Base-by-base conservation (phyloP, 768 basidiomycete species). In the Lepiota venenata region DNA sequence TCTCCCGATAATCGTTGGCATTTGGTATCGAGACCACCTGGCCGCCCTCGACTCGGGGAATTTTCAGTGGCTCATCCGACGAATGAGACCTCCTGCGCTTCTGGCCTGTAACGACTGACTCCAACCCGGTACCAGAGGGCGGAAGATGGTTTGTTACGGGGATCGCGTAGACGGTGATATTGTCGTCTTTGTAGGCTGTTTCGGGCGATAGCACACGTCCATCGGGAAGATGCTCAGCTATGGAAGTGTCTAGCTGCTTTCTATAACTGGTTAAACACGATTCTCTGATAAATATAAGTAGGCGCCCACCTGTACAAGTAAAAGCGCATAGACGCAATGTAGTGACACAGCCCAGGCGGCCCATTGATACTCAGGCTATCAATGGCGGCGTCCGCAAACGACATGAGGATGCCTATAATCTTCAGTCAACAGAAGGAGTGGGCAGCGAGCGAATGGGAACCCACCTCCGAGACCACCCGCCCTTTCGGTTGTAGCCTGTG, bases 381-480 rank as follows among this genome's bases (percentile, higher is more conserved):
- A 29, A 84, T 76, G 0, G 80, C 78, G 0, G 79, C 78, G 70
- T 96, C 94, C 14, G 90, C 90, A 54, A 88, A 74, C 1, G 83
- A 82, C 90, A 95, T 90, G 18, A 92, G 55, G 9, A 92, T 64
- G 0, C 92, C 93, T 90, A 59, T 25, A 47, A 16, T 11, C 12
- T 32, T 32, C 44, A 11, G 9, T 29, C 39, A 45, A 46, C 25
- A 42, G 6, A 14, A 48, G 16, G 15, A 16, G 12, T 39, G 38
- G 21, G 39, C 42, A 35, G 20, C 37, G 4, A 35, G 20, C 37
- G 4, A 25, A 39, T n/a, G 22, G 56, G n/a, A 46, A 32, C 76
- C 48, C 61, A 91, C 93, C 92, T 58, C 89, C 74, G 44, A 96
- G 69, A 9, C 94, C 94, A 52, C 81, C 80, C 12, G 77, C 73